A percentile compares a stretch with the other conserved stretches of the same genome.
Evolutionary conservation across 179 eudicot species (phyloP).

Genomic region (Beta lomatogona): DNA sequence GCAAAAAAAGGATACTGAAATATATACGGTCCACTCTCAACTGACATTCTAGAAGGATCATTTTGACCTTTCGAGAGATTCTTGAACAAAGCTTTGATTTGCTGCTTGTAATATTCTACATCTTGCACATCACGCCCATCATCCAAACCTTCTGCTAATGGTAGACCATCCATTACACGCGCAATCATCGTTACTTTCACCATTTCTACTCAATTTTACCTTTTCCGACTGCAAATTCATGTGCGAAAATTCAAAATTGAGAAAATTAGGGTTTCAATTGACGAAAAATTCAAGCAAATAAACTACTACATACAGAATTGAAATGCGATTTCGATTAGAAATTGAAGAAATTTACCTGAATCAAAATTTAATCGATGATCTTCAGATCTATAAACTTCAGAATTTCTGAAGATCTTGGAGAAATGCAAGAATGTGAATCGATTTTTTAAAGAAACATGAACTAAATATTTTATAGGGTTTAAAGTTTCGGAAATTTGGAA

Average conservation of each 20-base stretch:
- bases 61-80: constrained; percentile 89
- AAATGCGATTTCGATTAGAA: neutral
- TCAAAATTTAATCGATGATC: neutral
- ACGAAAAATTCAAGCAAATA: neutral
- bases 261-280: constrained; percentile 18
- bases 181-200: constrained; percentile 98
- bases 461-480: constrained; percentile 14
- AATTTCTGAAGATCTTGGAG: constrained; percentile 21
- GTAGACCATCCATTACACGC: constrained; percentile 95
- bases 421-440: constrained; percentile 1
- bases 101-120: constrained; percentile 87
- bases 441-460: neutral
- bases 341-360: neutral
- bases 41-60: constrained; percentile 92
- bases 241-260: neutral
- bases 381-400: constrained; percentile 19
- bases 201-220: constrained; percentile 41
- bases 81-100: constrained; percentile 88
- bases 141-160: constrained; percentile 93
- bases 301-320: neutral
- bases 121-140: constrained; percentile 91
- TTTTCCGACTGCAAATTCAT: neutral
- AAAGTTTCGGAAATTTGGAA: too few species aligned
- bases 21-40: constrained; percentile 90
- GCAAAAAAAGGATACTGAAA: constrained; percentile 83